Percentiles rank a stretch among this genome's conserved stretches.
Conservation (phyloP, 2,329 filamentous ascomycete genomes). For the Alternaria ethzedia region DNA sequence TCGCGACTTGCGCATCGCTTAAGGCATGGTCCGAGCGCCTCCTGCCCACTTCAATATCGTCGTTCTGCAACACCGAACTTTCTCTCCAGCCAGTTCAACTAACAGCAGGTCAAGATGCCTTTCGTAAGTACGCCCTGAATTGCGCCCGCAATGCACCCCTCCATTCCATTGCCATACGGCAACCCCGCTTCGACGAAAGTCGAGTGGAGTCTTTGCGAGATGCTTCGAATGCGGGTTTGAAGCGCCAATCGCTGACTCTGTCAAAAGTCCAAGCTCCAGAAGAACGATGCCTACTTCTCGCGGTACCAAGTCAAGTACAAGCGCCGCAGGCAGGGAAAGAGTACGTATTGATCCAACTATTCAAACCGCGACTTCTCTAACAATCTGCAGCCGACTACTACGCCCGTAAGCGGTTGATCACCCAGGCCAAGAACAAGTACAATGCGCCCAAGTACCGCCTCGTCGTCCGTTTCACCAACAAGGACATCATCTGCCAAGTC, state of each 20-base stretch:
- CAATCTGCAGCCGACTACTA: slow-evolving; percentile 92
- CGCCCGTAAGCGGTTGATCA: slow-evolving; percentile 98
- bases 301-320: slow-evolving; percentile 99
- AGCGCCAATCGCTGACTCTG: slow-evolving; percentile 99
- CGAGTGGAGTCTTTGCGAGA: slow-evolving; percentile 69
- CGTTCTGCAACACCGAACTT: slow-evolving; percentile 26
- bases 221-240: slow-evolving; percentile 90
- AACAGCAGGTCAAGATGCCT: slow-evolving; percentile 53
- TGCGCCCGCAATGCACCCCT: slow-evolving; percentile 10
- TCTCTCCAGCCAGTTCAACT: slow-evolving; percentile 33
- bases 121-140: slow-evolving; percentile 53
- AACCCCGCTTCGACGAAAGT: slow-evolving; percentile 38
- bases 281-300: slow-evolving; percentile 99
- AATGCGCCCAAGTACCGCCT: slow-evolving; percentile 99
- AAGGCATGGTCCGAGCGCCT: slow-evolving; percentile 14
- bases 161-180: slow-evolving; percentile 22
- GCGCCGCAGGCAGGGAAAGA: slow-evolving; percentile 95
- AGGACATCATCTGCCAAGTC: slow-evolving; percentile 98
- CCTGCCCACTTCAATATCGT: slow-evolving; percentile 18
- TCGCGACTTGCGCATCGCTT: slow-evolving; percentile 20
- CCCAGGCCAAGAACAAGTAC: slow-evolving; percentile 99
- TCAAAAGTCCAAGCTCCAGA: slow-evolving; percentile 88
- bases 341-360: slow-evolving; percentile 66
- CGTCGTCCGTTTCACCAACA: slow-evolving; percentile 99
- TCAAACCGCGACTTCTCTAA: slow-evolving; percentile 49